These are phyloP conservation scores for Stemphylium beticola DNA, from an alignment of 2,329 filamentous ascomycete species.

Conservation along the genomic window DNA sequence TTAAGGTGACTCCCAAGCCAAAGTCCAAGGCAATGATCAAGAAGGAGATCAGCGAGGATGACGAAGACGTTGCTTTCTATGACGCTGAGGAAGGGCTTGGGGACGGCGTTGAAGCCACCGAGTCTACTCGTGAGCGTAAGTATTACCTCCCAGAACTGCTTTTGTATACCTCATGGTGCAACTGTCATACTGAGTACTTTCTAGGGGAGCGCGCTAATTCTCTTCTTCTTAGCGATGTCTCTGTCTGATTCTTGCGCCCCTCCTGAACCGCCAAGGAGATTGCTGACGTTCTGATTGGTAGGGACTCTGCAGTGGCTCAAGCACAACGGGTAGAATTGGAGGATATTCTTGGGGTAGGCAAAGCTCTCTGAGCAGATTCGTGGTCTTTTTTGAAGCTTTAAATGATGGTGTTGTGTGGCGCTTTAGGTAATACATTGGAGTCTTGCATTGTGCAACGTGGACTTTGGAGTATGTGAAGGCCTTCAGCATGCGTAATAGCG, in stretches of 20 bases:
- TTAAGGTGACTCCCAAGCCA: conserved; percentile 4
- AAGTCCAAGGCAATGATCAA: conserved; percentile 1
- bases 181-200: neutral
- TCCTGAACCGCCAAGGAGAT: conserved; percentile 8
- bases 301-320: conserved; percentile 18
- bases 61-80: conserved; percentile 8
- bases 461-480: too few species aligned
- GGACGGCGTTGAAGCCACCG: neutral
- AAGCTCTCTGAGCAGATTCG: too few species aligned
- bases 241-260: neutral
- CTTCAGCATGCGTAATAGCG: too few species aligned
- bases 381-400: too few species aligned
- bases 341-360: neutral
- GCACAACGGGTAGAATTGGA: conserved; percentile 9
- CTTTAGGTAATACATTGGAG: neutral
- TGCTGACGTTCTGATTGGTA: conserved; percentile 15
- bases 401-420: neutral
- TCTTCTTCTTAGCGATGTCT: neutral
- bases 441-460: too few species aligned
- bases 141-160: neutral
- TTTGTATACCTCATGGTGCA: neutral
- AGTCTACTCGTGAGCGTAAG: conserved; percentile 1
- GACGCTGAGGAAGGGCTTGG: conserved; percentile 9
- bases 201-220: neutral
- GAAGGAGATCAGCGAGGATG: neutral